Percentiles rank a stretch among this genome's conserved stretches.
These are phyloP conservation scores for Pyrenula aspistea DNA, from an alignment of 495 filamentous ascomycete genomes.

Conservation along the genomic window DNA sequence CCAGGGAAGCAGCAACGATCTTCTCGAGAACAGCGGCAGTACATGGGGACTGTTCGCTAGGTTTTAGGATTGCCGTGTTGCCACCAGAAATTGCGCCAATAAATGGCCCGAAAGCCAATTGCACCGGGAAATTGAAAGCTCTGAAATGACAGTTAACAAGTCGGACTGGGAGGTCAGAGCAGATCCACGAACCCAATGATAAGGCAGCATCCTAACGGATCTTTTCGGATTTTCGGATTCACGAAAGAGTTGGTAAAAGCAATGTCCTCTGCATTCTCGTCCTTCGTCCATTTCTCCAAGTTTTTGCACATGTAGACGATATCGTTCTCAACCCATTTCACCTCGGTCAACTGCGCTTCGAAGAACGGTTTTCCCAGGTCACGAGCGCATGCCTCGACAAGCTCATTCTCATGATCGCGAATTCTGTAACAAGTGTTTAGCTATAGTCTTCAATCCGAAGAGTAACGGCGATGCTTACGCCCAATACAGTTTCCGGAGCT, in stretches of 20 bases:
- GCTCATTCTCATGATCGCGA: conserved; percentile 57
- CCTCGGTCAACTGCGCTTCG: conserved; percentile 61
- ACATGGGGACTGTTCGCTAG: conserved; percentile 66
- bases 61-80: conserved; percentile 82
- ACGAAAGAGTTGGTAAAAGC: conserved; percentile 50
- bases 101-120: conserved; percentile 63
- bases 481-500: conserved; percentile 92
- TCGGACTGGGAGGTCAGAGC: neutral
- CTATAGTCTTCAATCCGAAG: too few species aligned
- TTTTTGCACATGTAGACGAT: conserved; percentile 64
- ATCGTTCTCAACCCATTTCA: conserved; percentile 64
- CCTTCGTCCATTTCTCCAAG: conserved; percentile 68
- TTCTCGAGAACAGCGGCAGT: conserved; percentile 69
- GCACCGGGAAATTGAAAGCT: conserved; percentile 84
- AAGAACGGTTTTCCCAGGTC: conserved; percentile 65
- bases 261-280: conserved; percentile 64
- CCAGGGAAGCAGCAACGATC: conserved; percentile 59
- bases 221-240: conserved; percentile 71
- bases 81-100: conserved; percentile 88
- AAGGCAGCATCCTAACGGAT: conserved; percentile 72
- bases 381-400: conserved; percentile 55
- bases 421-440: conserved; percentile 29
- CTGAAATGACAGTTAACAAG: conserved; percentile 18
- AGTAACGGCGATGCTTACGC: conserved; percentile 44
- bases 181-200: conserved; percentile 59